Base-by-base conservation (phyloP, 2,329 filamentous ascomycete genomes). In the Fonsecaea nubica region DNA sequence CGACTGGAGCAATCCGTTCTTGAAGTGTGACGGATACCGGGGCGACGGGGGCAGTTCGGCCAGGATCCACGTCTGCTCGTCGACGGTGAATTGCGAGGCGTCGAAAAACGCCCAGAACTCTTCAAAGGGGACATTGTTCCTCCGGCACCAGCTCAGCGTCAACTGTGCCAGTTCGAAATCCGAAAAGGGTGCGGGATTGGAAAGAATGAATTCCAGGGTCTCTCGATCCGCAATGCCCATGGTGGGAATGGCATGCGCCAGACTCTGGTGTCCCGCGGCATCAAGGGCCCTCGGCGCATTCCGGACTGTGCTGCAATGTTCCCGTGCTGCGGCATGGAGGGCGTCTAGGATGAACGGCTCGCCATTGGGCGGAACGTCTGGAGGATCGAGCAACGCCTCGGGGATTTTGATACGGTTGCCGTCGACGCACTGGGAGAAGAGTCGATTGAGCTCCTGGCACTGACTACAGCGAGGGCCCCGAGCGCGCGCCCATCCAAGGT, bases 371-470 rank as follows among this genome's bases (percentile, higher is more conserved):
- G 56, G 9, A 33, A 21, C 36, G 15, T 58, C 56, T 45, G 56
- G 56, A 15, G 56, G 38, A 10, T 40, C 56, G 18, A 42, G 56
- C 12, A 58, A 45, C n/a, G 12, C n/a, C 7, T 58, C 38, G 13
- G 56, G 56, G 10, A 58, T 58, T 12, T 32, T 40, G 56, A 58
- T 58, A 15, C 56, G 35, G 25, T 58, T 58, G 38, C 56, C 56
- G 10, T 58, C 56, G 15, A 58, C 56, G 30, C 56, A 58, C 25
- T 58, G 56, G 4, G 56, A 58, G 40, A 58, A 58, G 1, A 58
- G 38, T n/a, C 56, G 56, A 58, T 58, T 58, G 21, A 58, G 56
- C 38, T 58, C 56, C 56, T 58, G 56, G 18, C 56, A 58, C 35
- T 58, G 56, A 21, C 36, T 58, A 3, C 35, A 58, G 36, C 40